These are phyloP conservation scores for Apocynum venetum DNA, from an alignment of 257 asterid species.

Conservation along the genomic window DNA sequence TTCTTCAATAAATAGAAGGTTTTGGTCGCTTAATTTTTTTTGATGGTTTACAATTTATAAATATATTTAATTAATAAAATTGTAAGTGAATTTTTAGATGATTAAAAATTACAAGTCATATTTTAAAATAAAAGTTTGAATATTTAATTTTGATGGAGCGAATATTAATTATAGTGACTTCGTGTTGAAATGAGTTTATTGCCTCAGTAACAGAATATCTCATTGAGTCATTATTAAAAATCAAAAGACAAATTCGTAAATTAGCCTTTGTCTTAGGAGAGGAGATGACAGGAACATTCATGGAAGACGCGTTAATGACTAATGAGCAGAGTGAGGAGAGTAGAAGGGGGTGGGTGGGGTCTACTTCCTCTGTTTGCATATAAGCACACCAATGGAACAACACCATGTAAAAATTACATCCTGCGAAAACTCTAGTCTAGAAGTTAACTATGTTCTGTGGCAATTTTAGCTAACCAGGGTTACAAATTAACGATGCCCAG, in stretches of 20 bases:
- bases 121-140: too few relatives aligned
- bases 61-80: too few relatives aligned
- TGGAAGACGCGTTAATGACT: slow-evolving; percentile 6
- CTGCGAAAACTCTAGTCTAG: too few relatives aligned
- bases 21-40: too few relatives aligned
- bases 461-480: slow-evolving; percentile 25
- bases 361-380: slow-evolving; percentile 23
- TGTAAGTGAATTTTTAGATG: too few relatives aligned
- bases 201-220: neutral
- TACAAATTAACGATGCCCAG: slow-evolving; percentile 22
- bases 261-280: neutral
- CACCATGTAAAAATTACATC: slow-evolving; percentile 11
- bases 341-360: slow-evolving; percentile 12
- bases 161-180: too few relatives aligned
- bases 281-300: slow-evolving; percentile 19
- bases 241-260: neutral
- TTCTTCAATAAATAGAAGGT: too few relatives aligned
- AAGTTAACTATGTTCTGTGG: slow-evolving; percentile 1
- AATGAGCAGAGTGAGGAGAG: slow-evolving; percentile 11
- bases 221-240: neutral
- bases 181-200: too few relatives aligned
- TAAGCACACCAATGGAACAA: slow-evolving; percentile 24
- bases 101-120: too few relatives aligned
- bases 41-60: too few relatives aligned
- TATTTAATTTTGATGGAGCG: too few relatives aligned